Conservation (phyloP, 352 stramenopile genomes). For the Pythium angustatum region DNA sequence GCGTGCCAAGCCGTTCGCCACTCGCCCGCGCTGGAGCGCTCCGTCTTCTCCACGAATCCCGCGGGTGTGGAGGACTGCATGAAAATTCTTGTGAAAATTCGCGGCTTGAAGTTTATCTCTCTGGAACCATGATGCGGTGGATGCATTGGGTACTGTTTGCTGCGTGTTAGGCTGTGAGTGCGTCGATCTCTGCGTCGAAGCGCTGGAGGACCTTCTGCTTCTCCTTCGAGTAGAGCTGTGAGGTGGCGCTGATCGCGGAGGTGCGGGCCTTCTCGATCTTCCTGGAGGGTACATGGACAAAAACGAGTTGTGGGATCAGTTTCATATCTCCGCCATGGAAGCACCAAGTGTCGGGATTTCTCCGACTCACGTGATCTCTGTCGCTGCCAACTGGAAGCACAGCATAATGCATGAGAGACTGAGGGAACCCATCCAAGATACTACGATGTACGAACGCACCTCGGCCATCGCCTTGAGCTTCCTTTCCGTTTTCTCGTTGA, state of each 20-base stretch:
- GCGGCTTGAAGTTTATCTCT: constrained; percentile 1
- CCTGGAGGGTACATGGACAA: background rate
- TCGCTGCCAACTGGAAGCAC: constrained; percentile 26
- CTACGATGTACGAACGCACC: constrained; percentile 18
- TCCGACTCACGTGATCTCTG: constrained; percentile 29
- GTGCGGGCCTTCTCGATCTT: constrained; percentile 29
- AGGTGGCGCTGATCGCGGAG: constrained; percentile 21
- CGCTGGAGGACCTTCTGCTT: constrained; percentile 32
- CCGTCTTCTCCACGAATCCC: no score
- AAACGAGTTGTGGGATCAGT: no score
- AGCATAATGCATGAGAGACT: background rate
- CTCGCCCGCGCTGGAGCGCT: background rate
- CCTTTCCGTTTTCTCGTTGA: constrained; percentile 31
- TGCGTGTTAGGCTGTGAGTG: constrained; percentile 14
- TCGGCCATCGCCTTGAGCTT: constrained; percentile 27
- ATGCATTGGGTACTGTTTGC: background rate
- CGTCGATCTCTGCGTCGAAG: constrained; percentile 28
- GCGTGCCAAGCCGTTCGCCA: no score
- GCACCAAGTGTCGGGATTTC: background rate
- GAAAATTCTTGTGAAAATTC: constrained; percentile 5
- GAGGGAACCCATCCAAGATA: background rate
- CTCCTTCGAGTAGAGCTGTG: constrained; percentile 33
- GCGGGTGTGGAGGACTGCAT: background rate
- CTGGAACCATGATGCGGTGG: background rate
- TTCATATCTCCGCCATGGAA: constrained; percentile 16